phyloP scores from a whole-genome alignment of 202 grass and related monocot genomes.

The Schoenoplectus tabernaemontani region DNA sequence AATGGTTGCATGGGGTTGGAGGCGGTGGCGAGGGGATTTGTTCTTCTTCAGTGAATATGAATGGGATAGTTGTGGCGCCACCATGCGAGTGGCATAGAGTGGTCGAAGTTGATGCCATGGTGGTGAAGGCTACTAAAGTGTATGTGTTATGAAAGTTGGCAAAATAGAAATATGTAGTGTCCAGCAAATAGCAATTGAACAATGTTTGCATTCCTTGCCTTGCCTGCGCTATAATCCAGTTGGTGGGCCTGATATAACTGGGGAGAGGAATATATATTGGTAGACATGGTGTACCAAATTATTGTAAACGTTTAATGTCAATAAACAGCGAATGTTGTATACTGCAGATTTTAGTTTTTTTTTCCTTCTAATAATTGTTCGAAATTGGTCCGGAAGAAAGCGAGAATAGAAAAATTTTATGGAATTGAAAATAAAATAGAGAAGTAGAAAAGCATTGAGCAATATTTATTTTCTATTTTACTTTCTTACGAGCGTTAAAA shows the following conservation, averaged over 20 bases:
- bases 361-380: too few species aligned
- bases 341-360: not conserved
- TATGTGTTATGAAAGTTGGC: not conserved
- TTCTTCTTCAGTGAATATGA: not conserved
- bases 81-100: not conserved
- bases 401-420: too few species aligned
- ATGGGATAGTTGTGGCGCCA: not conserved
- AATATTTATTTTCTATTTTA: too few species aligned
- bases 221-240: not conserved
- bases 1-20: conserved; percentile 37
- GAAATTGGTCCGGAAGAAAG: not conserved
- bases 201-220: not conserved
- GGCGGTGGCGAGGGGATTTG: conserved; percentile 30
- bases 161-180: not conserved
- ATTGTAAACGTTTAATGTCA: not conserved
- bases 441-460: too few species aligned
- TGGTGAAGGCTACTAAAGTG: not conserved
- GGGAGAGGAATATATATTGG: not conserved
- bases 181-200: not conserved
- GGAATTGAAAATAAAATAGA: too few species aligned
- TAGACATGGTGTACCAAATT: not conserved
- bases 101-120: not conserved
- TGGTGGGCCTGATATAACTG: not conserved
- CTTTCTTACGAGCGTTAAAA: too few species aligned
- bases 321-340: not conserved